Percentiles rank a stretch among this genome's conserved stretches.
Conservation (phyloP, 75 land plant genomes). For the Adiantum capillusveneris region DNA sequence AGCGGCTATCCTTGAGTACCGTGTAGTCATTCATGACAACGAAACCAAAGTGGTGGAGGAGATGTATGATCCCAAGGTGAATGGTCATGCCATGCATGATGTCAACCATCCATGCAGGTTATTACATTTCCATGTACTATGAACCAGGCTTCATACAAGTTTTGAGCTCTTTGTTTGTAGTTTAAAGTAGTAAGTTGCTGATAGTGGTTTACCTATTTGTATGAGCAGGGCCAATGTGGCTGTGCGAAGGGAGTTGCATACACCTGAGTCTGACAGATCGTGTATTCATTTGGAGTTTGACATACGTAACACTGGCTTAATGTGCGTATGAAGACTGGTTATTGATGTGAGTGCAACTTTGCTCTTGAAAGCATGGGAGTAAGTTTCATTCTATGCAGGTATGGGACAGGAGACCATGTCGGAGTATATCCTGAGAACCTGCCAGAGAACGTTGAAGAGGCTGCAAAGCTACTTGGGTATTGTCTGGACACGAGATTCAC, state of each 20-base stretch:
- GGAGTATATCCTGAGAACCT: slow-evolving; percentile 82
- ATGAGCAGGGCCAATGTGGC: slow-evolving; percentile 62
- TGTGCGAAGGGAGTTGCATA: slow-evolving; percentile 70
- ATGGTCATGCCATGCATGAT: slow-evolving; percentile 63
- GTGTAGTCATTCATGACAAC: slow-evolving; percentile 53
- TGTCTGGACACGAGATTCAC: slow-evolving; percentile 67
- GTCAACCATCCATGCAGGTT: slow-evolving; percentile 85
- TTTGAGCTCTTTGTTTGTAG: too few species aligned
- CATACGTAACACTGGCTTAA: slow-evolving; percentile 60
- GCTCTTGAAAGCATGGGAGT: too few species aligned
- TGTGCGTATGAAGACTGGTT: slow-evolving; percentile 55
- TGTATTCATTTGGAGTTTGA: slow-evolving; percentile 98
- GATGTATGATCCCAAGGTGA: slow-evolving; percentile 22
- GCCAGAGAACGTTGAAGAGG: slow-evolving; percentile 65
- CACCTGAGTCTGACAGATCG: slow-evolving; percentile 72
- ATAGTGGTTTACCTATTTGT: slow-evolving; percentile 4
- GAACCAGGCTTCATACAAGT: too few species aligned
- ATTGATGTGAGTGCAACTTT: too few species aligned
- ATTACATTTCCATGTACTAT: too few species aligned
- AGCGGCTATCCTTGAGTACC: slow-evolving; percentile 73
- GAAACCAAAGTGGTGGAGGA: slow-evolving; percentile 25
- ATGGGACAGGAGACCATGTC: slow-evolving; percentile 91
- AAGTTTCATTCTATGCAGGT: slow-evolving; percentile 45
- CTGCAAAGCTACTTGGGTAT: slow-evolving; percentile 47
- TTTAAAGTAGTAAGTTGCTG: too few species aligned